A percentile compares a stretch with the other conserved stretches of the same genome.
phyloP scores from a whole-genome alignment of 306 rosid genomes.

The Echinosophora koreensis region DNA sequence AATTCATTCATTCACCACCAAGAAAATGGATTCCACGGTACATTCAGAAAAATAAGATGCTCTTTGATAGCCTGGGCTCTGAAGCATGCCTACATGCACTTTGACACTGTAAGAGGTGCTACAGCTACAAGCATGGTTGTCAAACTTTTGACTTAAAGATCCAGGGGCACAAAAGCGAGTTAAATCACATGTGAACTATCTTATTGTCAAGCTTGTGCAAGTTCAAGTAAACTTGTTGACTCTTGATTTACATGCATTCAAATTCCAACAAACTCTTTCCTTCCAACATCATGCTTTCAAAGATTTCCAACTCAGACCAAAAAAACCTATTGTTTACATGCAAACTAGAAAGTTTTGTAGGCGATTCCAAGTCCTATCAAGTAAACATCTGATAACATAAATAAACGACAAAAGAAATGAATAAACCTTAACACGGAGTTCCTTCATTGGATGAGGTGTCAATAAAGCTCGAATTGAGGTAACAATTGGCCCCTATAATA shows the following conservation, averaged over 20 bases:
- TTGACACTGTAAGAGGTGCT: not conserved
- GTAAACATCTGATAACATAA: not conserved
- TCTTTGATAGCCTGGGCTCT: not conserved
- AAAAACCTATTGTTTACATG: not conserved
- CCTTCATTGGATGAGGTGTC: too few species aligned
- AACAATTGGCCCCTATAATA: slow-evolving; percentile 85
- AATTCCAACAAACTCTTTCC: not conserved
- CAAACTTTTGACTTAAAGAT: slow-evolving; percentile 3
- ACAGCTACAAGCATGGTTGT: not conserved
- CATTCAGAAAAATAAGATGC: not conserved
- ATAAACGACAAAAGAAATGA: slow-evolving; percentile 19
- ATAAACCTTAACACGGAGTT: slow-evolving; percentile 91
- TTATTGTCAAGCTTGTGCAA: not conserved
- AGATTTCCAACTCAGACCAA: slow-evolving; percentile 9
- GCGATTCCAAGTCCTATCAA: slow-evolving; percentile 25
- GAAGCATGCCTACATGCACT: too few species aligned
- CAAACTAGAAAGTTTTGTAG: not conserved
- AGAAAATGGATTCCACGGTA: too few species aligned
- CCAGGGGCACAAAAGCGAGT: not conserved
- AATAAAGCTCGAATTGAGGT: slow-evolving; percentile 94
- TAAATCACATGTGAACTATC: not conserved
- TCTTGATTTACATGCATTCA: not conserved
- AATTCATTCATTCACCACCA: not conserved
- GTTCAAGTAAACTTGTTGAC: not conserved
- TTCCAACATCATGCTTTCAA: not conserved